phyloP scores from a whole-genome alignment of 202 grass and related monocot species.

The Saccharum hybrid region DNA sequence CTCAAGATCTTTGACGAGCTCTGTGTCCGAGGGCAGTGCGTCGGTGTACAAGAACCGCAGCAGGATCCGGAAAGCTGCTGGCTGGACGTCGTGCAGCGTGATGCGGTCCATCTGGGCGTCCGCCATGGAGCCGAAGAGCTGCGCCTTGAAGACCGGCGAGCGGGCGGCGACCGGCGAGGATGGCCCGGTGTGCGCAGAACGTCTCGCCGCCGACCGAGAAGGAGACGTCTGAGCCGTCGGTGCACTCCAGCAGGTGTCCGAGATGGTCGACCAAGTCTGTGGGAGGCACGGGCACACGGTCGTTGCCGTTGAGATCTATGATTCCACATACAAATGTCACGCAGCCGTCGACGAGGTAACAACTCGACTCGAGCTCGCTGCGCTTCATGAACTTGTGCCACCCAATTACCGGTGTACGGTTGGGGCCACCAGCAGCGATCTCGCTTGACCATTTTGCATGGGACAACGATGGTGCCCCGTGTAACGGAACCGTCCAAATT shows the following conservation, averaged over 20 bases:
- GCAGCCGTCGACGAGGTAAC: background rate
- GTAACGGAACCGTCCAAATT: too few relatives aligned
- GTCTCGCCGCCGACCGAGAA: slow-evolving; percentile 37
- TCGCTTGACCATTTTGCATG: background rate
- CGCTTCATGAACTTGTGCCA: background rate
- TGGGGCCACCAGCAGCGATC: too few relatives aligned
- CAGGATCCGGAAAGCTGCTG: background rate
- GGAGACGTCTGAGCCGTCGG: slow-evolving; percentile 3
- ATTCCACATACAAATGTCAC: background rate
- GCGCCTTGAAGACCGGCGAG: slow-evolving; percentile 43
- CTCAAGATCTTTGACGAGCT: background rate
- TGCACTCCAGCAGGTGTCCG: background rate
- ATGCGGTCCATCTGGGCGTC: slow-evolving; percentile 16
- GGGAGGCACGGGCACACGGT: background rate
- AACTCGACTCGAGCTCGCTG: background rate
- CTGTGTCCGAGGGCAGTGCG: background rate
- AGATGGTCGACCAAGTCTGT: background rate
- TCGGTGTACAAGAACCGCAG: slow-evolving; percentile 48
- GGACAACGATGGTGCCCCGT: background rate
- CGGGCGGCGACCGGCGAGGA: slow-evolving; percentile 28
- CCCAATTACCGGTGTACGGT: background rate
- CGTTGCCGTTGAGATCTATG: background rate
- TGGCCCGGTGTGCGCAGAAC: slow-evolving; percentile 22
- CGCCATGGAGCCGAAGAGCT: slow-evolving; percentile 39
- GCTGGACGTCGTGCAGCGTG: slow-evolving; percentile 20